These are phyloP conservation scores for Aspergillus chevalieri DNA, from an alignment of 2,329 filamentous ascomycete genomes.

Conservation along the genomic window DNA sequence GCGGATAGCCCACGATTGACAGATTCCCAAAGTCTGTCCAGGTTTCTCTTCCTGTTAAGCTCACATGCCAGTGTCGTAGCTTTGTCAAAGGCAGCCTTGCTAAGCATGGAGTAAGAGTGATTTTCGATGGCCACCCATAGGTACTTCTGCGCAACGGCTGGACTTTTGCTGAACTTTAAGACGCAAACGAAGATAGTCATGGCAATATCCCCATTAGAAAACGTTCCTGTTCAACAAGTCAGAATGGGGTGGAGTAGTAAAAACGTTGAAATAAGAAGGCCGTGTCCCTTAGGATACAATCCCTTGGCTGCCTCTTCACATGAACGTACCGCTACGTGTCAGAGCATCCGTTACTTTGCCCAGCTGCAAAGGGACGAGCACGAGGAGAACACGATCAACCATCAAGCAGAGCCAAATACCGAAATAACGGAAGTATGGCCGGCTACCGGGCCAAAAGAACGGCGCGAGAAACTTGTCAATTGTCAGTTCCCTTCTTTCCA, in stretches of 20 bases:
- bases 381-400: slow-evolving; percentile 64
- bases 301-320: slow-evolving; percentile 5
- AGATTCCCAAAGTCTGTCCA: slow-evolving; percentile 58
- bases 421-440: slow-evolving; percentile 60
- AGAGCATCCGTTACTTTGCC: slow-evolving; percentile 71
- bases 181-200: slow-evolving; percentile 47
- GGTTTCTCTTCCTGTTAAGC: slow-evolving; percentile 61
- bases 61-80: slow-evolving; percentile 65
- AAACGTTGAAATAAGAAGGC: not conserved
- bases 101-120: slow-evolving; percentile 53
- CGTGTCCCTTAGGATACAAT: not conserved
- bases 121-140: slow-evolving; percentile 53
- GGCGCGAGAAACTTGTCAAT: slow-evolving; percentile 61
- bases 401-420: slow-evolving; percentile 64
- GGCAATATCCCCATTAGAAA: slow-evolving; percentile 50
- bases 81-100: slow-evolving; percentile 58
- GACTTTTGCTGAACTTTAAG: slow-evolving; percentile 47
- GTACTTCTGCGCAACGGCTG: slow-evolving; percentile 46
- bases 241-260: not conserved
- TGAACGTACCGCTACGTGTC: slow-evolving; percentile 40
- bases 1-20: slow-evolving; percentile 59
- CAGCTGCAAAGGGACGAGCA: slow-evolving; percentile 74
- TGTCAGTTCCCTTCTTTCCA: slow-evolving; percentile 4
- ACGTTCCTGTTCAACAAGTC: slow-evolving; percentile 16
- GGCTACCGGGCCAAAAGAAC: slow-evolving; percentile 69